These are phyloP conservation scores for Climacium dendroides DNA, from an alignment of 225 moss, liverwort and hornwort species.

Conservation along the genomic window DNA sequence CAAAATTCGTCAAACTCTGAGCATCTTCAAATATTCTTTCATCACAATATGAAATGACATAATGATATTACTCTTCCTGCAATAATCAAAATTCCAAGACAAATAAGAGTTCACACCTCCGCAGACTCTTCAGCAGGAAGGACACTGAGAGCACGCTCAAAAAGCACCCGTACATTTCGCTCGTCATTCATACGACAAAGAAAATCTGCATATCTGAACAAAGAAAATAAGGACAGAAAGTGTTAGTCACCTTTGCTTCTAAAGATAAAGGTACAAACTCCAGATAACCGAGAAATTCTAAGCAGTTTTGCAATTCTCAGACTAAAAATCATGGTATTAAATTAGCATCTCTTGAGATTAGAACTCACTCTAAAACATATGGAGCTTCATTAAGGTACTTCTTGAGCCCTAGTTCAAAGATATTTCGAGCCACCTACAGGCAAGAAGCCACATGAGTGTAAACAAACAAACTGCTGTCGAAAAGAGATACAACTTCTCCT, in stretches of 20 bases:
- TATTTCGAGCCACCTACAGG: constrained; percentile 95
- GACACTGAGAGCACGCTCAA: constrained; percentile 88
- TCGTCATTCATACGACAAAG: constrained; percentile 98
- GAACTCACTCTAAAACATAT: constrained; percentile 91
- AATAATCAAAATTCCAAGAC: neutral
- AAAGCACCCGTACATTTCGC: constrained; percentile 90
- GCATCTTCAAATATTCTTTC: neutral
- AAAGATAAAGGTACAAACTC: neutral
- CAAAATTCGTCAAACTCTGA: neutral
- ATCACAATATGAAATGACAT: neutral
- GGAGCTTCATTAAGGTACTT: constrained; percentile 89
- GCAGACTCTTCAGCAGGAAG: constrained; percentile 87
- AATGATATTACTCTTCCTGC: neutral
- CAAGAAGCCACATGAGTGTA: neutral
- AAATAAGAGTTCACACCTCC: constrained; percentile 38
- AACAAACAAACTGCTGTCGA: neutral
- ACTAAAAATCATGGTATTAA: neutral
- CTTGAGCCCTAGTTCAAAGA: constrained; percentile 96
- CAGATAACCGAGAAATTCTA: neutral
- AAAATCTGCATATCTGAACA: constrained; percentile 86
- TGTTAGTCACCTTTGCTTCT: neutral
- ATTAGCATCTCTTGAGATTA: neutral
- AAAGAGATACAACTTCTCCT: neutral
- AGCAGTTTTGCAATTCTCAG: neutral
- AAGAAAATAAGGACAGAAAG: neutral